A percentile compares a stretch with the other conserved stretches of the same genome.
phyloP scores from a whole-genome alignment of 768 basidiomycete species.

The Kwoniella newhampshirensis region DNA sequence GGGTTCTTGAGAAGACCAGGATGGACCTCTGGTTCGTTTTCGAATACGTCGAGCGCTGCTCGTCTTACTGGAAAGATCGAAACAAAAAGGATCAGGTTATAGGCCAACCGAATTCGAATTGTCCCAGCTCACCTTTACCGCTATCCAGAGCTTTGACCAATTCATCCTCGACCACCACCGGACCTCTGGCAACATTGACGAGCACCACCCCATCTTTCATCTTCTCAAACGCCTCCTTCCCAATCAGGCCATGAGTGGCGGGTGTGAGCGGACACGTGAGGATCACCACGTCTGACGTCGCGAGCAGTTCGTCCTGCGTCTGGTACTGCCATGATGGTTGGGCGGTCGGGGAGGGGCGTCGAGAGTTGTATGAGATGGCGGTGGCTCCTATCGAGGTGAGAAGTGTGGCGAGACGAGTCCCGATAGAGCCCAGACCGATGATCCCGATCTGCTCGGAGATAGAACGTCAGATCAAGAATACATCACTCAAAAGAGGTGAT shows the following conservation, averaged over 20 bases:
- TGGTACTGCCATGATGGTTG: slow-evolving; percentile 27
- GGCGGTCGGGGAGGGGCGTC: slow-evolving; percentile 28
- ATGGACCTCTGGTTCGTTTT: slow-evolving; percentile 51
- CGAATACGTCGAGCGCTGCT: slow-evolving; percentile 54
- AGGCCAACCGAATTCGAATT: not conserved
- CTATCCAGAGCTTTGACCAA: slow-evolving; percentile 52
- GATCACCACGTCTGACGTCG: slow-evolving; percentile 38
- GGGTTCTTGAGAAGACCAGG: slow-evolving; percentile 38
- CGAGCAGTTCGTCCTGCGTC: slow-evolving; percentile 46
- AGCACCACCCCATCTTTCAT: slow-evolving; percentile 50
- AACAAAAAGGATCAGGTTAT: not conserved
- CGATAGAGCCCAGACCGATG: slow-evolving; percentile 54
- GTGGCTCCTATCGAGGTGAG: slow-evolving; percentile 48
- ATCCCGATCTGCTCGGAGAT: slow-evolving; percentile 45
- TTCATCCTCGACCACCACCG: slow-evolving; percentile 51
- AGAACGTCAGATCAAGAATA: slow-evolving; percentile 3
- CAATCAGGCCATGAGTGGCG: slow-evolving; percentile 35
- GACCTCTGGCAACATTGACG: slow-evolving; percentile 48
- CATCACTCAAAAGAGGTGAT: not conserved
- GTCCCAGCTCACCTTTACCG: slow-evolving; percentile 38
- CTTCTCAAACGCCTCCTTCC: slow-evolving; percentile 33
- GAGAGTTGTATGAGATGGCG: slow-evolving; percentile 49
- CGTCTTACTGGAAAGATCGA: slow-evolving; percentile 31
- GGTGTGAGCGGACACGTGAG: slow-evolving; percentile 45
- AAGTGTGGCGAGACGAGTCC: slow-evolving; percentile 41